phyloP scores from a whole-genome alignment of 495 filamentous ascomycete genomes.

The Apodospora peruviana region DNA sequence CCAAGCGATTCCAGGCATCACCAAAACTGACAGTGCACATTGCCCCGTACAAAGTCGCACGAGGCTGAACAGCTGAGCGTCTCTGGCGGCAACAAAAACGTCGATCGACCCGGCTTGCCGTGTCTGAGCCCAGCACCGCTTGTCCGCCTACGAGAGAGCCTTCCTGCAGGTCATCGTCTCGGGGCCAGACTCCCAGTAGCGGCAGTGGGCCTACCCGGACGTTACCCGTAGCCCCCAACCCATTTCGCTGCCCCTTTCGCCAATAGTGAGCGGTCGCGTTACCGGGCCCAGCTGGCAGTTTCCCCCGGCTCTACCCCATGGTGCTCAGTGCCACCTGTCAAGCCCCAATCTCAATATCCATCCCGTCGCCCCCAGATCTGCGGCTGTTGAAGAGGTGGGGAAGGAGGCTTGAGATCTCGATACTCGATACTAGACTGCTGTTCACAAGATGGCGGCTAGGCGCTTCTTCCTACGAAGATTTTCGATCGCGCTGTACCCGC shows the following conservation, averaged over 20 bases:
- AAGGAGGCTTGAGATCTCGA: not conserved
- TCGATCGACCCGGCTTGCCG: not conserved
- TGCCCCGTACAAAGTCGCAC: not conserved
- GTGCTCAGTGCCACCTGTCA: not conserved
- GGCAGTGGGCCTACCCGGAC: too few species aligned
- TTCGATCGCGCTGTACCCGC: too few species aligned
- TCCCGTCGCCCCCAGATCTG: constrained; percentile 5
- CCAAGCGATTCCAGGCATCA: not conserved
- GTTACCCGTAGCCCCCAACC: too few species aligned
- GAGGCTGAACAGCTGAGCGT: not conserved
- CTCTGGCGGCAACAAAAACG: not conserved
- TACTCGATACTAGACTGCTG: not conserved
- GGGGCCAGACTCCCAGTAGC: not conserved
- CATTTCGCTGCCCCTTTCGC: not conserved
- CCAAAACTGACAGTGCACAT: not conserved
- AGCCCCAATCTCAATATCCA: not conserved
- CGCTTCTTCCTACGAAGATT: too few species aligned
- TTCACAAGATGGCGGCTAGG: too few species aligned
- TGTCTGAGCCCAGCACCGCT: not conserved
- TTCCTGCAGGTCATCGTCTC: not conserved
- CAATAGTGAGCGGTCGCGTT: not conserved
- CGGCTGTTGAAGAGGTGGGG: constrained; percentile 1
- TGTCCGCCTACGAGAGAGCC: not conserved
- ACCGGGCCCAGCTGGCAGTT: not conserved
- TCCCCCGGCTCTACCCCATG: not conserved